Conservation (phyloP, 768 basidiomycete genomes). For the Cyclocybe cylindracea region DNA sequence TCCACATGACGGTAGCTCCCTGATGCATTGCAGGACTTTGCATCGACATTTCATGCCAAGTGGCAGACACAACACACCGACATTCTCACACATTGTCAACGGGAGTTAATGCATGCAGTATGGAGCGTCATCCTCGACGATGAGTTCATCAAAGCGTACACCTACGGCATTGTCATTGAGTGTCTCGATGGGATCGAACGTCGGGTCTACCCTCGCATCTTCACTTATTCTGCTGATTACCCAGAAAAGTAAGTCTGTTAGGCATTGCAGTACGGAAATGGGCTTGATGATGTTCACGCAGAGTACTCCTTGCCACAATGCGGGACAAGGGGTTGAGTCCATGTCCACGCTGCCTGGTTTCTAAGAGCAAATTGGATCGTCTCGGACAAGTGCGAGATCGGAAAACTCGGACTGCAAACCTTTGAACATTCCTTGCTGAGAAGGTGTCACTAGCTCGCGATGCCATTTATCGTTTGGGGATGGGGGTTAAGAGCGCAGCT, state of each 20-base stretch:
- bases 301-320: conserved; percentile 33
- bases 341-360: conserved; percentile 35
- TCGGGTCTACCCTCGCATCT: conserved; percentile 30
- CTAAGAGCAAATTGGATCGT: conserved; percentile 24
- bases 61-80: conserved; percentile 14
- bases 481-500: not conserved
- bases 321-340: conserved; percentile 37
- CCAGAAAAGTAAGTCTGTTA: conserved; percentile 37
- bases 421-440: conserved; percentile 10
- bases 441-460: conserved; percentile 7
- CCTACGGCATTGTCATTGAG: conserved; percentile 31
- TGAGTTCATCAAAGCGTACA: conserved; percentile 26
- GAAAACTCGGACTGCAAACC: not conserved
- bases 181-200: conserved; percentile 31
- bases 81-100: conserved; percentile 21
- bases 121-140: conserved; percentile 14
- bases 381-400: conserved; percentile 29
- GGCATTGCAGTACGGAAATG: not conserved
- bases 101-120: conserved; percentile 18
- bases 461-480: conserved; percentile 7
- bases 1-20: too few species aligned
- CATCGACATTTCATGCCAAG: conserved; percentile 4
- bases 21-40: conserved; percentile 26
- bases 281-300: conserved; percentile 4
- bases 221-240: conserved; percentile 40